Base-by-base conservation (phyloP, 2,329 filamentous ascomycete species). In the Ceratocystis diversiconidia region DNA sequence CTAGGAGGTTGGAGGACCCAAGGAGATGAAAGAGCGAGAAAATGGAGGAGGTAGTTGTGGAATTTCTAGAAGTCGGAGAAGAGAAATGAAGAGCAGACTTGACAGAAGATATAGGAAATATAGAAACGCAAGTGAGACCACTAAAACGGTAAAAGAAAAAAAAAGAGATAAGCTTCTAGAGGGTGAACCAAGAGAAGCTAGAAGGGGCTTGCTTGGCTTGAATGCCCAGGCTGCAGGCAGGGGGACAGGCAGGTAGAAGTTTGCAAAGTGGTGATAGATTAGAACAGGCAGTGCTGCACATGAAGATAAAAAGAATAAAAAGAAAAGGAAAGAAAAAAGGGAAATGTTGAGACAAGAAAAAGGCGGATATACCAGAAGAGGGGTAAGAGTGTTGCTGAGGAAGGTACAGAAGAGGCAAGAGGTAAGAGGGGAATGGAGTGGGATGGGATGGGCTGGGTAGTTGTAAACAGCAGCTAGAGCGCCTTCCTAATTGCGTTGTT, bases 231-330 rank as follows among this genome's bases (percentile, higher is more conserved):
- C 28, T 59, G 55, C 55, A 59, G 28, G 55, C 17, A 59, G 55
- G 30, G 30, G 30, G 17, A 59, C 55, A 59, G 28, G 36, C 5
- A 59, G 55, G 30, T 17, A 36, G 48, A 41, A 43, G 32, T 57
- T 41, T 25, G 48, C 48, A 28, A 43, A 64, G 48, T 52, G 32
- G 44, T 50, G 57, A 59, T 59, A 36, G 30, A 59, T 30, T 59
- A 36, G 30, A 41, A 59, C 55, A 59, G 12, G 55, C 55, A 36
- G 55, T 25, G 30, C 55, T 32, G 55, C 17, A 59, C 28, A 48
- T 17, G 22, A 52, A 63, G 48, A 41, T 41, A 66, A 48, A 57
- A 44, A 61, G 55, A 60, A 63, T 30, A 48, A 66, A 43, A 41
- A 32, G 52, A 59, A 52, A 64, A 43, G 55, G 57, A 32, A 60